These are phyloP conservation scores for Trichophyton equinum DNA, from an alignment of 2,329 filamentous ascomycete genomes.

Conservation along the genomic window DNA sequence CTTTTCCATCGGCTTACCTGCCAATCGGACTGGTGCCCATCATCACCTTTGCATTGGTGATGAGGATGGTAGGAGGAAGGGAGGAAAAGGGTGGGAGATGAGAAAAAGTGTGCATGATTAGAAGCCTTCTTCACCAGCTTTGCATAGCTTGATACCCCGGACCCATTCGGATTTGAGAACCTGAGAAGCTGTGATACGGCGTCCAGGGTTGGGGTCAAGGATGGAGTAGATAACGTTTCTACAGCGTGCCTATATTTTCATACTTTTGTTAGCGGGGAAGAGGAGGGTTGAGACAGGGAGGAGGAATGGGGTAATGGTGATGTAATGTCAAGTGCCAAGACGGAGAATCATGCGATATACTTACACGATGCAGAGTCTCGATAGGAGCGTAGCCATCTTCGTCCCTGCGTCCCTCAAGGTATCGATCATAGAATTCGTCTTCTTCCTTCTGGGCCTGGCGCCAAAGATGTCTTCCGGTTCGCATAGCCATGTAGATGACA, in stretches of 20 bases:
- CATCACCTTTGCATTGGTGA: background rate
- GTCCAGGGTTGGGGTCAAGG: constrained; percentile 80
- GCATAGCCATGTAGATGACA: constrained; percentile 99
- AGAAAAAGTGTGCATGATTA: constrained; percentile 26
- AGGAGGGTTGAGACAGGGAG: constrained; percentile 3
- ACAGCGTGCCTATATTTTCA: constrained; percentile 61
- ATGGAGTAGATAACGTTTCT: constrained; percentile 99
- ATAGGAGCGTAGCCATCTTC: constrained; percentile 95
- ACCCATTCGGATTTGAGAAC: constrained; percentile 98
- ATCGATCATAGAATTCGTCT: constrained; percentile 92
- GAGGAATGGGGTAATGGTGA: no score
- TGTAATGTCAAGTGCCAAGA: background rate
- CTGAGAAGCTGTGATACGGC: constrained; percentile 89
- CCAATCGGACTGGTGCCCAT: background rate
- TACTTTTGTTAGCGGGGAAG: background rate
- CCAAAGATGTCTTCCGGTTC: constrained; percentile 91
- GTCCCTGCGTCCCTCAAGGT: constrained; percentile 81
- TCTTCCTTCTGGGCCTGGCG: constrained; percentile 93
- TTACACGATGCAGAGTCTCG: constrained; percentile 85
- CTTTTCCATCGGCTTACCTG: background rate
- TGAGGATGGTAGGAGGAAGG: background rate
- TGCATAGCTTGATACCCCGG: constrained; percentile 92
- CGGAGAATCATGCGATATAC: constrained; percentile 21
- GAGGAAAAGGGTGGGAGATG: background rate
- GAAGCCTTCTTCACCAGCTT: constrained; percentile 88